phyloP scores from a whole-genome alignment of 2,329 filamentous ascomycete species.

The Fusarium xyrophilum region DNA sequence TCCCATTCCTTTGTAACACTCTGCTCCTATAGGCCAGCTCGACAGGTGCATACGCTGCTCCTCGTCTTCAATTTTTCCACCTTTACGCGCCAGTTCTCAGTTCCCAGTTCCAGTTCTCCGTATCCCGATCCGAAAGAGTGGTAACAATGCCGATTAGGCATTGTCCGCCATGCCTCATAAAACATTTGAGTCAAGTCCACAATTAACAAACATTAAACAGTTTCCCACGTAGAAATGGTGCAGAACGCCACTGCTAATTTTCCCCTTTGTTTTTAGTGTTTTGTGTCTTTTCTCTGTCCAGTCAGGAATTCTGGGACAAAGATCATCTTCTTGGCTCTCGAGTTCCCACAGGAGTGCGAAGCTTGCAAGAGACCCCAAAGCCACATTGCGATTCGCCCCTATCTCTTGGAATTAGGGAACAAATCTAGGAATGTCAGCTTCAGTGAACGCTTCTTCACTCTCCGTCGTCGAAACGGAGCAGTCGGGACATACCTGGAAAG shows the following conservation, averaged over 20 bases:
- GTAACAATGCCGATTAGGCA: constrained; percentile 22
- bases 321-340: neutral
- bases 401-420: constrained; percentile 50
- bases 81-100: constrained; percentile 26
- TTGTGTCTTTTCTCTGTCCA: constrained; percentile 18
- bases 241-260: constrained; percentile 33
- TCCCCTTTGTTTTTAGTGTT: constrained; percentile 26
- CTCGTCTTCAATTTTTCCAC: constrained; percentile 27
- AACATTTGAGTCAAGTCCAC: constrained; percentile 13
- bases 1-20: constrained; percentile 15
- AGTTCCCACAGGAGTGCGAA: neutral
- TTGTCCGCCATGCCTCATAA: constrained; percentile 28
- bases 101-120: constrained; percentile 22
- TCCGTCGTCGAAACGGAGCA: constrained; percentile 35
- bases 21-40: neutral
- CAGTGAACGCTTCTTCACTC: constrained; percentile 20
- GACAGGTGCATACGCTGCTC: constrained; percentile 7
- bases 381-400: constrained; percentile 5
- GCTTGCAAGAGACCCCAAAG: neutral
- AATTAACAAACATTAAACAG: constrained; percentile 38
- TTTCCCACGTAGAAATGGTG: constrained; percentile 26
- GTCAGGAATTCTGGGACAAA: neutral
- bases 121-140: constrained; percentile 35
- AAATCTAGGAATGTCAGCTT: constrained; percentile 49
- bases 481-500: constrained; percentile 64